Evolutionary conservation across 805 yeast species (phyloP).

Genomic region (Candida maris): DNA sequence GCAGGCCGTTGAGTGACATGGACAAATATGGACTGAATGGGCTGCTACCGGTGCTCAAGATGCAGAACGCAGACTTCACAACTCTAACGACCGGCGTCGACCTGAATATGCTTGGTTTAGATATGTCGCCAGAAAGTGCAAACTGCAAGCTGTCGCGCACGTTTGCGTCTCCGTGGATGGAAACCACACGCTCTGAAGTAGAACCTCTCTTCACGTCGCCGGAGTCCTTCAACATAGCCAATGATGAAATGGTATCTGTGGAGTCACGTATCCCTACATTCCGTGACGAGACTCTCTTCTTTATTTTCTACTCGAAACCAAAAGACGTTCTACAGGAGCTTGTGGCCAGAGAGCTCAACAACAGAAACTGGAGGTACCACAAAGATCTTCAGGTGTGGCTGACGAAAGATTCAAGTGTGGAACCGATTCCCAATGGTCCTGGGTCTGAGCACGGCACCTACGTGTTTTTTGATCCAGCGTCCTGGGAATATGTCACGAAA

Average conservation of each 20-base stretch:
- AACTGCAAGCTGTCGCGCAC: slow-evolving; percentile 49
- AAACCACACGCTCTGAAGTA: slow-evolving; percentile 83
- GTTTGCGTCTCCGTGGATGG: slow-evolving; percentile 93
- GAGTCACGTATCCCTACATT: slow-evolving; percentile 52
- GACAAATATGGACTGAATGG: slow-evolving; percentile 69
- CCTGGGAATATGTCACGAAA: slow-evolving; percentile 90
- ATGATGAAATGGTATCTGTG: slow-evolving; percentile 23
- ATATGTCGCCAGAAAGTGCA: slow-evolving; percentile 42
- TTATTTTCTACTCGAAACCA: slow-evolving; percentile 90
- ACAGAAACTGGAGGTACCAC: slow-evolving; percentile 95
- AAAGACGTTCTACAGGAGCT: slow-evolving; percentile 90
- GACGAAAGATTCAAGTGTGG: slow-evolving; percentile 87
- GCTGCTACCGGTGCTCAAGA: slow-evolving; percentile 52
- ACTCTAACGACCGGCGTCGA: slow-evolving; percentile 75
- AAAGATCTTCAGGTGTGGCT: slow-evolving; percentile 95
- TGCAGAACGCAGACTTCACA: slow-evolving; percentile 60
- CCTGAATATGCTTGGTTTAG: slow-evolving; percentile 61
- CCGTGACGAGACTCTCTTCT: slow-evolving; percentile 89
- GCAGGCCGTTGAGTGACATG: slow-evolving; percentile 35
- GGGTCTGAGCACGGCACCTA: slow-evolving; percentile 88
- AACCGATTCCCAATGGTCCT: slow-evolving; percentile 80
- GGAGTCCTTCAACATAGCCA: slow-evolving; percentile 38
- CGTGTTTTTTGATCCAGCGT: slow-evolving; percentile 90
- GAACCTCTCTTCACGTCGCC: slow-evolving; percentile 80
- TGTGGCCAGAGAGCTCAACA: slow-evolving; percentile 86